Base-by-base conservation (phyloP, 352 stramenopile genomes). In the Phytophthora nicotianae region DNA sequence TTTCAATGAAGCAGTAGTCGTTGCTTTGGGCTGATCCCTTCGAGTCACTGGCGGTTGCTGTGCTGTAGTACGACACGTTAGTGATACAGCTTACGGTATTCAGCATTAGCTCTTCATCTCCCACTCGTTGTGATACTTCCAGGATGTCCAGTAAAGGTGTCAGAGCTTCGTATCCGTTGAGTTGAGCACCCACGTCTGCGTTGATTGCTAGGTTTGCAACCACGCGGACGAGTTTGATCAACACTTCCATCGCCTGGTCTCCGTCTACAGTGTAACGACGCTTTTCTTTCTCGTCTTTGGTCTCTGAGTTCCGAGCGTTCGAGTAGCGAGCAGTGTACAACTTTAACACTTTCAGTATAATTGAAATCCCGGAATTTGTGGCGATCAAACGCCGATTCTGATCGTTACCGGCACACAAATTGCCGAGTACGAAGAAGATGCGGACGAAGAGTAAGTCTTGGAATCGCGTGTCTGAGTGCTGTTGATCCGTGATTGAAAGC, bases 71-170 rank as follows among this genome's bases (percentile, higher is more conserved):
- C 2, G 83, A 95, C n/a, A 96, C 59, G 47, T 97, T 96, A 8
- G 89, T 96, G 64, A 96, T 69, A 26, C 83, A 91, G 59, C 85
- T 94, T 8, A 96, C 86, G 4, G 91, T 74, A 46, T 97, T 96
- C 43, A 97, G 76, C 75, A 91, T 86, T 24, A 97, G 81, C 49
- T 97, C 89, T 72, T 97, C 87, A 41, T 93, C 68, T 11, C 50
- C 58, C 10, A 27, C 42, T 4, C 42, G 41, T 27, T 79, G 68
- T 13, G 75, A 54, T 13, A 64, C 42, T 35, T 81, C 66, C 24
- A 94, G 60, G 9, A 88, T 60, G 5, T 78, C 69, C 3, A 91
- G 46, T 10, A 92, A 40, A 0, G 68, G 40, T 7, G 61, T 58
- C 16, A 95, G 50, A 0, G 64, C 55, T 11, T 75, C 50, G 9